phyloP scores from a whole-genome alignment of 192 early-diverging fungal species.

The Allomyces arbusculus region DNA sequence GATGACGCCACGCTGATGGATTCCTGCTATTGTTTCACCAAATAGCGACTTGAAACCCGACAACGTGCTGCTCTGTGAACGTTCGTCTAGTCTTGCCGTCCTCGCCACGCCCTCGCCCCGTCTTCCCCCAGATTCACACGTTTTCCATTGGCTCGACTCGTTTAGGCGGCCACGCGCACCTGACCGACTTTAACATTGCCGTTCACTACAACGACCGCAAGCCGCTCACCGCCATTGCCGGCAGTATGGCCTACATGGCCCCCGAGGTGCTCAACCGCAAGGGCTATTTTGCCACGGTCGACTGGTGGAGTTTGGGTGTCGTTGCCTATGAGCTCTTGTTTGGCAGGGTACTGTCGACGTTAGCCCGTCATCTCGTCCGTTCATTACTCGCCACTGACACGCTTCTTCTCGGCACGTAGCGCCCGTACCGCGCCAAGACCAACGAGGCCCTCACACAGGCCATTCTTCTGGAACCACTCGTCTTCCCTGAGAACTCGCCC shows the following conservation, averaged over 20 bases:
- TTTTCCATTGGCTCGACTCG: no score
- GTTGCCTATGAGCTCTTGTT: conserved; percentile 74
- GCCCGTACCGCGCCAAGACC: conserved; percentile 60
- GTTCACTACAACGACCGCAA: conserved; percentile 28
- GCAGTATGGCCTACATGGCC: conserved; percentile 81
- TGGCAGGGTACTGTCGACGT: conserved; percentile 24
- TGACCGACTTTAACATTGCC: conserved; percentile 96
- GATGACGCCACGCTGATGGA: no score
- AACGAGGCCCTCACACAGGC: conserved; percentile 47
- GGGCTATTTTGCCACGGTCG: conserved; percentile 64
- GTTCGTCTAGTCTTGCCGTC: neutral
- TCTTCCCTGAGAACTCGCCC: conserved; percentile 37
- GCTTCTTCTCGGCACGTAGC: conserved; percentile 7
- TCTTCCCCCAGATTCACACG: no score
- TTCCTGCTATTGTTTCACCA: neutral
- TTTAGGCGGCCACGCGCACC: conserved; percentile 51
- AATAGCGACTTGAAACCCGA: conserved; percentile 78
- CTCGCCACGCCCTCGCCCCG: no score
- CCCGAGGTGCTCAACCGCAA: conserved; percentile 42
- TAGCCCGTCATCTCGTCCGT: no score
- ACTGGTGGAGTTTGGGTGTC: conserved; percentile 92
- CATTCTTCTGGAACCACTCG: conserved; percentile 45
- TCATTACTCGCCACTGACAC: no score
- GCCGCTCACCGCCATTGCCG: conserved; percentile 57
- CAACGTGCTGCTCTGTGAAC: conserved; percentile 54